phyloP scores from a whole-genome alignment of 148 eudicot genomes.

The Gaultheria prostrata region DNA sequence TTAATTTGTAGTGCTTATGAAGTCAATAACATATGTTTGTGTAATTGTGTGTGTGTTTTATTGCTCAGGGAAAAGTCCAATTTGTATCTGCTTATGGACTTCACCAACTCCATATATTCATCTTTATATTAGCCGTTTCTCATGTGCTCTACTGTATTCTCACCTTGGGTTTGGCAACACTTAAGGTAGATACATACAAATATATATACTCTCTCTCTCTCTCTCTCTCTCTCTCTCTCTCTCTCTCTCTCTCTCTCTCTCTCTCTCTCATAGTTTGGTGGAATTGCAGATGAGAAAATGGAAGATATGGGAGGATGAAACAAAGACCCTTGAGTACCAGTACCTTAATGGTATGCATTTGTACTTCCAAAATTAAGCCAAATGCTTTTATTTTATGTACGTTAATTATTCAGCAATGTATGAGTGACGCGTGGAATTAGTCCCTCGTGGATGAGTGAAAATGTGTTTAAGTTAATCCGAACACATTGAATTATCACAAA shows the following conservation, averaged over 20 bases:
- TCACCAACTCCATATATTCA: background rate
- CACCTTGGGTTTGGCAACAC: constrained; percentile 3
- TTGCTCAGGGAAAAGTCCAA: constrained; percentile 33
- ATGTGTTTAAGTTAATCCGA: background rate
- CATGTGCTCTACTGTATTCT: constrained; percentile 3
- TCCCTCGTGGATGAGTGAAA: background rate
- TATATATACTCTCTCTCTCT: constrained; percentile 24
- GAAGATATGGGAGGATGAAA: constrained; percentile 52
- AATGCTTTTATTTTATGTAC: background rate
- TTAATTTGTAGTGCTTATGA: background rate
- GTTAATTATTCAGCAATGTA: background rate
- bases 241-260: background rate
- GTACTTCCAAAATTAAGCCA: too few relatives aligned
- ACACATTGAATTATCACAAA: background rate
- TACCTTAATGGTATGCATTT: constrained; percentile 30
- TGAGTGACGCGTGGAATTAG: background rate
- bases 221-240: background rate
- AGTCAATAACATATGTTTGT: background rate
- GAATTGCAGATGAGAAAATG: constrained; percentile 45
- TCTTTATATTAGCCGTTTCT: background rate
- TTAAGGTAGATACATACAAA: constrained; percentile 6
- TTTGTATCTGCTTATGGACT: constrained; percentile 23
- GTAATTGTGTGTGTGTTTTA: too few relatives aligned
- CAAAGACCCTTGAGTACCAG: constrained; percentile 37
- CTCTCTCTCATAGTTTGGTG: background rate